Base-by-base conservation (phyloP, 2,329 filamentous ascomycete genomes). In the Aspergillus floridensis region DNA sequence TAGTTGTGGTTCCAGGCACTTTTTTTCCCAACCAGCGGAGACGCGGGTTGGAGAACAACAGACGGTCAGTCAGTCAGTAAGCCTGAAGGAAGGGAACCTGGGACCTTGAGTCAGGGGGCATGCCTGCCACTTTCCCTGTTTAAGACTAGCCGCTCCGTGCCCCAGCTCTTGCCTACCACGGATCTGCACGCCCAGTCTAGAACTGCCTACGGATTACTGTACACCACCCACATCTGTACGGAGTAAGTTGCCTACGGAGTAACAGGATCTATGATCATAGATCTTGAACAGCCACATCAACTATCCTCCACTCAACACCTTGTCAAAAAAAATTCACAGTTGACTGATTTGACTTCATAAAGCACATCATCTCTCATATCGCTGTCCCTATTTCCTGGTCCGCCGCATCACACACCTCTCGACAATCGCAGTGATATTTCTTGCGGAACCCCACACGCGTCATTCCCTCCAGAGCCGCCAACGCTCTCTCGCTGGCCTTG, bases 401-500 rank as follows among this genome's bases (percentile, higher is more conserved):
- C 24, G 59, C 38, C 21, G 44, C 24, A 24, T 59, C 58, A 5
- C 60, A 62, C 49, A 53, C 49, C 29, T 62, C 63, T 44, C 62
- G 65, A 70, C 92, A 97, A 63, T 84, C 75, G 67, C 92, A 96
- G 1, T 77, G 77, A 69, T 84, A 90, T 64, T 73, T 77, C 55
- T 72, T 72, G 62, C 84, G 80, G 61, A 90, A 96, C 56, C 88
- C 83, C 8, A 80, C 80, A 6, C 80, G 74, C 22, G 76, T 73
- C 62, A 88, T 61, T 0, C 80, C 81, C 26, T 83, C 77, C 53
- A 87, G 64, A 60, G 70, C 63, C 5, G 66, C 63, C 58, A 80
- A 61, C 2, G 77, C 77, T 4, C 68, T 70, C 60, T 75, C 70
- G 57, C 79, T 81, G 8, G 78, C 78, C 58, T 76, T 77, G 4